Evolutionary conservation across 768 basidiomycete genomes (phyloP).

Genomic region (Mycena leptocephala): DNA sequence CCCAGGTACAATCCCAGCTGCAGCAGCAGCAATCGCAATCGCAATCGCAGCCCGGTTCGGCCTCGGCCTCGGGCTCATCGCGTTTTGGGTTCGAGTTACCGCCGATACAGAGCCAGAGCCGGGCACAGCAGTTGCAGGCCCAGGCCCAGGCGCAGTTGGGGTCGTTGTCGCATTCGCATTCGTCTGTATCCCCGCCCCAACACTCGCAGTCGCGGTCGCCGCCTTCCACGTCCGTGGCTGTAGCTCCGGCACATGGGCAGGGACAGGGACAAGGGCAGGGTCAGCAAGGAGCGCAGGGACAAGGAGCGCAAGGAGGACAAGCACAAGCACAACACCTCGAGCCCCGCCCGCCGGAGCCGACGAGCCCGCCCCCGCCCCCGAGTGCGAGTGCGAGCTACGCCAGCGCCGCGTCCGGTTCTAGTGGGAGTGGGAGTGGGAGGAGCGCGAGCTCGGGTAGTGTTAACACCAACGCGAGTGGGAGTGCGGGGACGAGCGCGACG

Average conservation of each 20-base stretch:
- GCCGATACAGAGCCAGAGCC: too few relatives aligned
- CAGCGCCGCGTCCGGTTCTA: neutral
- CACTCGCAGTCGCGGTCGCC: too few relatives aligned
- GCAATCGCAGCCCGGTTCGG: conserved; percentile 10
- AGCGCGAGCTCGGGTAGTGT: neutral
- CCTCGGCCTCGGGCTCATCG: too few relatives aligned
- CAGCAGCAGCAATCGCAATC: neutral
- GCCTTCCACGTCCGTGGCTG: too few relatives aligned
- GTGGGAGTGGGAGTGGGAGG: neutral
- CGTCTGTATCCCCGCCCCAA: too few relatives aligned
- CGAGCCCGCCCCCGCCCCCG: too few relatives aligned
- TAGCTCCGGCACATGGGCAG: neutral
- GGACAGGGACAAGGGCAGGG: neutral
- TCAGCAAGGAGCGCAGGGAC: too few relatives aligned
- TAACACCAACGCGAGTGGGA: neutral
- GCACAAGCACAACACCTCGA: neutral
- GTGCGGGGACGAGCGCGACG: neutral
- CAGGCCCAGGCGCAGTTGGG: neutral
- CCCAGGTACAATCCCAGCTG: neutral
- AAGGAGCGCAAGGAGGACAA: neutral
- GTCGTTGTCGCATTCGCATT: neutral
- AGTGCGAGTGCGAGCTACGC: conserved; percentile 3
- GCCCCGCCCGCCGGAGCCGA: neutral
- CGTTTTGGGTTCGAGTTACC: too few relatives aligned
- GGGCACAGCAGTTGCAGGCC: neutral